Evolutionary conservation across 371 early-diverging fungal species (phyloP).

Genomic region (Funneliformis caledonium): DNA sequence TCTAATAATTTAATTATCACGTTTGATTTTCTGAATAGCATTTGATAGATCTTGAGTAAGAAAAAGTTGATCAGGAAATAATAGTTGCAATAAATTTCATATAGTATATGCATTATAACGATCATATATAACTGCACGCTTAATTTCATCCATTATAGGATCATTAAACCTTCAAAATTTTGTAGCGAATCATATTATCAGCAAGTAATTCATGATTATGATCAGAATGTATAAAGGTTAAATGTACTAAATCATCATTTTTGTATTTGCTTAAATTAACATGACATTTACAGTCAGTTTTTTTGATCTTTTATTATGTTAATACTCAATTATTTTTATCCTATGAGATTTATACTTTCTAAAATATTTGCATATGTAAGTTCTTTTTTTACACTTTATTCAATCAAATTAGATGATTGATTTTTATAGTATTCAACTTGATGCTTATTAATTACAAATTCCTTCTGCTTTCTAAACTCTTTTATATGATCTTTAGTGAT

Average conservation of each 20-base stretch:
- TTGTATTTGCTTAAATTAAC: background rate
- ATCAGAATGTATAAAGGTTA: background rate
- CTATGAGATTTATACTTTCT: background rate
- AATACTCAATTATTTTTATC: background rate
- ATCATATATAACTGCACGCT: background rate
- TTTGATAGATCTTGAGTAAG: background rate
- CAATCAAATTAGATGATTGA: too few species aligned
- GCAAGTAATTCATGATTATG: background rate
- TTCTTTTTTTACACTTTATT: background rate
- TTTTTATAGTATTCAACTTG: background rate
- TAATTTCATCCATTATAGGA: background rate
- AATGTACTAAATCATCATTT: background rate
- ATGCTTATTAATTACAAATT: background rate
- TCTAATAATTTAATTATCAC: background rate
- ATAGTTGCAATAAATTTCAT: background rate
- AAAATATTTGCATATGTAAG: background rate
- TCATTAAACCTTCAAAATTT: background rate
- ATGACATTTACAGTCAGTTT: background rate
- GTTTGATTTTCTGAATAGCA: slow-evolving; percentile 4
- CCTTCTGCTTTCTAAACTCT: background rate
- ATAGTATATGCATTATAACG: background rate
- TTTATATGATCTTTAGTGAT: background rate
- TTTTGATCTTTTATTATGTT: background rate
- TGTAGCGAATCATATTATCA: background rate
- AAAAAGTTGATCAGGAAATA: background rate